Percentiles rank a stretch among this genome's conserved stretches.
These are phyloP conservation scores for Neocucurbitaria cava DNA, from an alignment of 2,329 filamentous ascomycete genomes.

Conservation along the genomic window DNA sequence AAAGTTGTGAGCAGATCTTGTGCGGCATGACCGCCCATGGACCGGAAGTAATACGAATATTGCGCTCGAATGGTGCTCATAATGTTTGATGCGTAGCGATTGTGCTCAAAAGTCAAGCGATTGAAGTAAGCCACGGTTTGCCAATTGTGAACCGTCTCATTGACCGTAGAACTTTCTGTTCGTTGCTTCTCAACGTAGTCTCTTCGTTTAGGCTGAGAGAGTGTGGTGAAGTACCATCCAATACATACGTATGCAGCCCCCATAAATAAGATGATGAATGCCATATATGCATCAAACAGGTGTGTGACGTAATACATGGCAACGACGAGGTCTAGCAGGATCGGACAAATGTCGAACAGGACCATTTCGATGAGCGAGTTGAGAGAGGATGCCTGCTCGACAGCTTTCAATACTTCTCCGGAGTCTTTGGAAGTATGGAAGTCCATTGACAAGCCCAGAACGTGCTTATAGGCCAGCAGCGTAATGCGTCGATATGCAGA, in stretches of 20 bases:
- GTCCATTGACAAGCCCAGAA: slow-evolving; percentile 73
- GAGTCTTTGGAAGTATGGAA: slow-evolving; percentile 72
- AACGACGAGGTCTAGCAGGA: slow-evolving; percentile 66
- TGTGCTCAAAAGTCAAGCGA: slow-evolving; percentile 60
- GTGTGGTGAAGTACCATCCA: slow-evolving; percentile 53
- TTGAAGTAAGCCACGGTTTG: slow-evolving; percentile 68
- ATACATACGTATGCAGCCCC: slow-evolving; percentile 60
- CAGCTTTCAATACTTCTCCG: slow-evolving; percentile 68
- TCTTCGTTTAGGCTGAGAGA: slow-evolving; percentile 50
- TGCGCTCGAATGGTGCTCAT: slow-evolving; percentile 46
- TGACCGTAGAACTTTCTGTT: slow-evolving; percentile 61
- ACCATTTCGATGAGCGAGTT: slow-evolving; percentile 66
- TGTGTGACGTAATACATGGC: slow-evolving; percentile 67
- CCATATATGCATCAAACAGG: slow-evolving; percentile 65
- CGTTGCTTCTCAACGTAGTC: slow-evolving; percentile 54
- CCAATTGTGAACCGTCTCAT: slow-evolving; percentile 67
- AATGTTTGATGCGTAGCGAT: slow-evolving; percentile 55
- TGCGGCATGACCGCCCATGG: slow-evolving; percentile 44
- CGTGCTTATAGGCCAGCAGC: slow-evolving; percentile 68
- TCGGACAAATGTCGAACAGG: slow-evolving; percentile 67
- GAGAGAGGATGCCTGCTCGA: slow-evolving; percentile 68
- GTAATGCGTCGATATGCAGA: slow-evolving; percentile 65
- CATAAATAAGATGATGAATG: slow-evolving; percentile 49
- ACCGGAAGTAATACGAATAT: slow-evolving; percentile 42
- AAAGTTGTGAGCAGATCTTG: slow-evolving; percentile 58